These are phyloP conservation scores for Avena sativa DNA, from an alignment of 176 grass and related monocot genomes.

Conservation along the genomic window DNA sequence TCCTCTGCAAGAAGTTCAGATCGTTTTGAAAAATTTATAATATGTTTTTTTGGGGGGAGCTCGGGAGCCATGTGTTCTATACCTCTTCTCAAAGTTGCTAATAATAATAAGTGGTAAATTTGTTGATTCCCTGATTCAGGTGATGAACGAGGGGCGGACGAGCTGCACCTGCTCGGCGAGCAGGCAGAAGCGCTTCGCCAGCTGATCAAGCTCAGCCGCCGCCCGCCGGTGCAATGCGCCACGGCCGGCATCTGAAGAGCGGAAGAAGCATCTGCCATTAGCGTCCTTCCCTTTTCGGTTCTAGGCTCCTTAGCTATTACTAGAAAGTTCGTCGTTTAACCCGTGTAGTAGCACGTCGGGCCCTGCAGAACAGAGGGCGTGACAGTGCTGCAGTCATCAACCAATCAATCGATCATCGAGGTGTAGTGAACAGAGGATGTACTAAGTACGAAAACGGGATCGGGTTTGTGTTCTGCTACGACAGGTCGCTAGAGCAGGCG, in stretches of 20 bases:
- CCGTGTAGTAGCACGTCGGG: background rate
- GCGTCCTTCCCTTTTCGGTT: background rate
- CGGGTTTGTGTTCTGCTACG: conserved; percentile 13
- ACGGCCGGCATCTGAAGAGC: background rate
- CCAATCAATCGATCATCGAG: too few species aligned
- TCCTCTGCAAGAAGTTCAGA: too few species aligned
- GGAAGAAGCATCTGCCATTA: background rate
- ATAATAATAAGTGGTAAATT: too few species aligned
- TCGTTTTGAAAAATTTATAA: too few species aligned
- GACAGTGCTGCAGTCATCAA: too few species aligned
- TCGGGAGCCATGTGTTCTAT: too few species aligned
- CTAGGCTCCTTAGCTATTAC: background rate
- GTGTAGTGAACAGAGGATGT: too few species aligned
- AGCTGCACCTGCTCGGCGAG: conserved; percentile 70
- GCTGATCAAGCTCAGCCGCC: background rate
- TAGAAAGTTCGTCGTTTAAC: background rate
- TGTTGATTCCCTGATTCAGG: conserved; percentile 50
- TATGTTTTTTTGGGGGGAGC: too few species aligned
- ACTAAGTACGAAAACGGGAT: background rate
- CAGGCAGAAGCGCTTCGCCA: conserved; percentile 62
- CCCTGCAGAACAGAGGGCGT: background rate
- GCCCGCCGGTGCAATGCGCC: conserved; percentile 8
- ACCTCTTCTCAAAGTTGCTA: background rate
- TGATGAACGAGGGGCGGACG: conserved; percentile 58
- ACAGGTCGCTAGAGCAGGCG: background rate